Conservation (phyloP, 441 rosid genomes). For the Erodium moschatum region DNA sequence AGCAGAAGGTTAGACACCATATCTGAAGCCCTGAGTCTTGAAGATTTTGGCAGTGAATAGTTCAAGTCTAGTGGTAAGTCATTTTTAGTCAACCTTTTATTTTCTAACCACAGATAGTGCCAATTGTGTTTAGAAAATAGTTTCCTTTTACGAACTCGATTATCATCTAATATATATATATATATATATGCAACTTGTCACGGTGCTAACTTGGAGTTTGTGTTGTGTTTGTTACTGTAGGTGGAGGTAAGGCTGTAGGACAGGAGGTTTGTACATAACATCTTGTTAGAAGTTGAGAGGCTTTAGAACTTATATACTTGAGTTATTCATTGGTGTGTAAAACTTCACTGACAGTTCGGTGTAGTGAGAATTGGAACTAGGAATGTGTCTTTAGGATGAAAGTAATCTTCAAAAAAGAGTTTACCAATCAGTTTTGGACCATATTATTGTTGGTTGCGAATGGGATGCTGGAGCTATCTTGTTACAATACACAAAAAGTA, state of each 20-base stretch:
- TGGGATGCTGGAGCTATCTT: too few relatives aligned
- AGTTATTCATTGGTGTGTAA: slow-evolving; percentile 27
- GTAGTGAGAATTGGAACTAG: background rate
- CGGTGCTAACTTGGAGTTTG: background rate
- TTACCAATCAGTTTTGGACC: too few relatives aligned
- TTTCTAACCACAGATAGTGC: background rate
- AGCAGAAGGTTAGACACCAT: slow-evolving; percentile 70
- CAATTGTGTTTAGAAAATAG: background rate
- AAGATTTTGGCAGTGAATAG: slow-evolving; percentile 62
- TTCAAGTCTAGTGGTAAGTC: slow-evolving; percentile 24
- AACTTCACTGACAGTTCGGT: slow-evolving; percentile 19
- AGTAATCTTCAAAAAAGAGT: background rate
- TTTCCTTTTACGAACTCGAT: background rate
- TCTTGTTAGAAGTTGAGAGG: slow-evolving; percentile 21
- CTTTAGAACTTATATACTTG: slow-evolving; percentile 16
- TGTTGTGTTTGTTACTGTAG: slow-evolving; percentile 22
- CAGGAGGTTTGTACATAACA: slow-evolving; percentile 28
- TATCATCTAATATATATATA: background rate
- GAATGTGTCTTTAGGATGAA: background rate
- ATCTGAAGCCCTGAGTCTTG: slow-evolving; percentile 80
- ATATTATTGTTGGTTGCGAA: too few relatives aligned
- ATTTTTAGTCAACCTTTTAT: too few relatives aligned
- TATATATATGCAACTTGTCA: background rate
- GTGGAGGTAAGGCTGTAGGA: slow-evolving; percentile 20
- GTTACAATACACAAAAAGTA: background rate